Percentiles rank a stretch among this genome's conserved stretches.
These are phyloP conservation scores for Pinus tabuliformis DNA, from an alignment of 75 land plant species.

Conservation along the genomic window DNA sequence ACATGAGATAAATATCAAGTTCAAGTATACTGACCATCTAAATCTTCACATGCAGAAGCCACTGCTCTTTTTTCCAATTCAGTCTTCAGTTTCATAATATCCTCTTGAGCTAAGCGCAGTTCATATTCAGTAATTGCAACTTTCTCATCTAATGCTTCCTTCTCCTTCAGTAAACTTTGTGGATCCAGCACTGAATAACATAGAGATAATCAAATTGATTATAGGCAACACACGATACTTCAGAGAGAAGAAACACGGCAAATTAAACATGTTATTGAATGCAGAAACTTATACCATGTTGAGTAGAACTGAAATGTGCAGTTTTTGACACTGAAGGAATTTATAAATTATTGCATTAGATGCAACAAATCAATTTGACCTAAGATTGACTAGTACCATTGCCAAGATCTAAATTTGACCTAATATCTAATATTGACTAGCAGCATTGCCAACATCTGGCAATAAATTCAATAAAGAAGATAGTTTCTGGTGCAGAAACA, in stretches of 20 bases:
- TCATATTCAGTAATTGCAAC: constrained; percentile 88
- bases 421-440: background rate
- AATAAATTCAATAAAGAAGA: background rate
- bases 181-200: constrained; percentile 69
- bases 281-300: too few relatives aligned
- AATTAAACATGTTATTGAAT: too few relatives aligned
- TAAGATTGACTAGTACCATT: background rate
- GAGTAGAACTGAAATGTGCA: too few relatives aligned
- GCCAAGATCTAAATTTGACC: background rate
- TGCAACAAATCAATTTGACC: too few relatives aligned
- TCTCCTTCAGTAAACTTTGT: constrained; percentile 82
- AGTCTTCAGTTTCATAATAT: constrained; percentile 58
- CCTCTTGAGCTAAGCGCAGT: constrained; percentile 87
- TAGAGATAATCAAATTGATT: background rate
- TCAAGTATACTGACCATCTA: constrained; percentile 25
- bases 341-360: too few relatives aligned
- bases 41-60: constrained; percentile 2
- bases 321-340: too few relatives aligned
- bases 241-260: background rate
- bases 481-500: background rate
- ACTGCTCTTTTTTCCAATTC: constrained; percentile 60
- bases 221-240: background rate
- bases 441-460: background rate
- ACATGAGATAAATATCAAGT: background rate
- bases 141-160: constrained; percentile 64